A percentile compares a stretch with the other conserved stretches of the same genome.
Conservation (phyloP, 2,329 filamentous ascomycete species). For the Fusarium sp. region DNA sequence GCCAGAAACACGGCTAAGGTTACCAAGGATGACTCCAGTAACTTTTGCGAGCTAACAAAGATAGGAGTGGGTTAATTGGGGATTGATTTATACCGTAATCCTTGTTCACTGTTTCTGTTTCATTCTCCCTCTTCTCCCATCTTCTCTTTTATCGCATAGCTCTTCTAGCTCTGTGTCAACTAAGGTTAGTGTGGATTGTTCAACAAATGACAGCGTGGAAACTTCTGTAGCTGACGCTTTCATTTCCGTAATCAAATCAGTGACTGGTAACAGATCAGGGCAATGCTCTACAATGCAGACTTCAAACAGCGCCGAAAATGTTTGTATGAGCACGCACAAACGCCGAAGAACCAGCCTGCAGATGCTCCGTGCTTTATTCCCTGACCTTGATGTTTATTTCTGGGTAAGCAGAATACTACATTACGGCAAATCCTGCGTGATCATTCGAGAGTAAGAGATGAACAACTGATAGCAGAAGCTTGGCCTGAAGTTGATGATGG, state of each 20-base stretch:
- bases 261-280: neutral
- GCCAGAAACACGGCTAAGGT: constrained; percentile 18
- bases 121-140: constrained; percentile 12
- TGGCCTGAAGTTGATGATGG: neutral
- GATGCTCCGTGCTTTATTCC: constrained; percentile 28
- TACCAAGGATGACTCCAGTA: constrained; percentile 4
- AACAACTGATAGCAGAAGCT: constrained; percentile 23
- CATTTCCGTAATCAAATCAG: neutral
- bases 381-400: constrained; percentile 1
- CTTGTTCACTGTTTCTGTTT: constrained; percentile 11
- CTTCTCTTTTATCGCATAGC: neutral
- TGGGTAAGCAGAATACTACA: constrained; percentile 1
- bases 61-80: neutral
- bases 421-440: neutral
- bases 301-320: constrained; percentile 4
- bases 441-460: constrained; percentile 3
- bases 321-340: constrained; percentile 25
- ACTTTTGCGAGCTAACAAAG: neutral
- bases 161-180: neutral
- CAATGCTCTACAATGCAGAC: neutral
- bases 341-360: constrained; percentile 6
- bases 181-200: neutral
- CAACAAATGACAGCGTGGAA: constrained; percentile 1
- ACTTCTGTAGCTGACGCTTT: neutral
- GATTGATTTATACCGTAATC: neutral